Evolutionary conservation across 805 yeast genomes (phyloP).

Genomic region (Brettanomyces anomalus): DNA sequence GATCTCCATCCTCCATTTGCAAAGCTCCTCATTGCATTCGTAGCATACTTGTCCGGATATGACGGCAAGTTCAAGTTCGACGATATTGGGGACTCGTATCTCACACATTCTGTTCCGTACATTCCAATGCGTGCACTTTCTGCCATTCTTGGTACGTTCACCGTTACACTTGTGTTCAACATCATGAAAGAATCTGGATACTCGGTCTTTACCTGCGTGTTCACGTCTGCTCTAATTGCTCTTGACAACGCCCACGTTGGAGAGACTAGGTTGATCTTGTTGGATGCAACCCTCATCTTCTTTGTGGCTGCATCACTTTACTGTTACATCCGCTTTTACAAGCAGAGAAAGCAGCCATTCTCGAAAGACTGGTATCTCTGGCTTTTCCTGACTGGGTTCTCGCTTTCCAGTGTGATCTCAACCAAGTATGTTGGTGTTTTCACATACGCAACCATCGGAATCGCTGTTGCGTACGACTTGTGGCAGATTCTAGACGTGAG

Average conservation of each 20-base stretch:
- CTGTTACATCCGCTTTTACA: conserved; percentile 71
- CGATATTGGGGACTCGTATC: conserved; percentile 76
- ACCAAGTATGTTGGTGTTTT: conserved; percentile 95
- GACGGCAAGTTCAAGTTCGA: conserved; percentile 91
- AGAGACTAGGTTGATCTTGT: conserved; percentile 81
- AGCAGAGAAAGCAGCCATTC: conserved; percentile 60
- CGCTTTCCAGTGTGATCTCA: conserved; percentile 85
- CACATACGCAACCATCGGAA: conserved; percentile 81
- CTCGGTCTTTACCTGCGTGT: conserved; percentile 66
- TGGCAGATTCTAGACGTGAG: conserved; percentile 78
- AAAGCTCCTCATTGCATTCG: conserved; percentile 80
- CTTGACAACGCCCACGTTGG: conserved; percentile 87
- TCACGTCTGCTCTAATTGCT: conserved; percentile 67
- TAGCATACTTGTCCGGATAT: conserved; percentile 84
- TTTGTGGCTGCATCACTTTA: conserved; percentile 77
- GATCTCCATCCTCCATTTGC: conserved; percentile 99
- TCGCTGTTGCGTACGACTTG: conserved; percentile 75
- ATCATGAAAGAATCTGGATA: conserved; percentile 83
- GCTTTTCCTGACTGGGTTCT: conserved; percentile 75
- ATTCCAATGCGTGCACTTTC: conserved; percentile 71
- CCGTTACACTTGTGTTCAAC: conserved; percentile 75
- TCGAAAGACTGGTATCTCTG: conserved; percentile 75
- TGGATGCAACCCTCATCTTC: conserved; percentile 83
- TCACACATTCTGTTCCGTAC: conserved; percentile 75
- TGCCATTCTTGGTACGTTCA: conserved; percentile 73